Base-by-base conservation (phyloP, 495 filamentous ascomycete genomes). In the Rhypophila decipiens region DNA sequence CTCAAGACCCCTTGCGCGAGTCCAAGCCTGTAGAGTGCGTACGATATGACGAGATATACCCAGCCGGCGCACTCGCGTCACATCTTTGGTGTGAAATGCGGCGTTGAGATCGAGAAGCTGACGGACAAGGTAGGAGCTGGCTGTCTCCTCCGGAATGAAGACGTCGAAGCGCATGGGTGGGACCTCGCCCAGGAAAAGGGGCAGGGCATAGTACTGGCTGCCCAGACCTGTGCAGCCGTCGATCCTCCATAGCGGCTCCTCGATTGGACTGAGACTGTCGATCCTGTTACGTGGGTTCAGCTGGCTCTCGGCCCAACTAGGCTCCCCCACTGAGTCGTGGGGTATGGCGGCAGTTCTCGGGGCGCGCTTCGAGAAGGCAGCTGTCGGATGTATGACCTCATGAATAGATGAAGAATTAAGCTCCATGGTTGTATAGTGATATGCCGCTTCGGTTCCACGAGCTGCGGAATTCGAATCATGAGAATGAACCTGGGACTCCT, bases 281-380 rank as follows among this genome's bases (percentile, higher is more conserved):
- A 74, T 69, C 33, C 72, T 68, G 39, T 75, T 75, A 49, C 74
- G 74, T 2, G 72, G 72, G 46, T 75, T 75, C 24, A 74, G 53
- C 38, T 69, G 64, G 11, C 71, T 73, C 5, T 47, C 43, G 18
- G 42, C 41, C 72, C 72, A 75, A 7, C 58, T 31, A 13, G 35
- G 40, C 13, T 35, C 22, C 10, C 40, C 34, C 24, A 27, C 24
- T 13, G 15, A 7, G 24, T 15, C 24, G 8, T 13, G 23, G 3
- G 24, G 12, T 15, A 17, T 4, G 12, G 33, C 22, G 19, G 15
- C 29, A n/a, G n/a, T n/a, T n/a, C n/a, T n/a, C 1, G 31, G 33
- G 10, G 52, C 19, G 22, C 21, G 34, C 45, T 51, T 51, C 4
- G 51, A 59, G 52, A 71, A 75, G 42, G 66, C 71, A 19, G 72